Evolutionary conservation across 495 filamentous ascomycete genomes (phyloP).

Genomic region (Elaphomyces granulatus): DNA sequence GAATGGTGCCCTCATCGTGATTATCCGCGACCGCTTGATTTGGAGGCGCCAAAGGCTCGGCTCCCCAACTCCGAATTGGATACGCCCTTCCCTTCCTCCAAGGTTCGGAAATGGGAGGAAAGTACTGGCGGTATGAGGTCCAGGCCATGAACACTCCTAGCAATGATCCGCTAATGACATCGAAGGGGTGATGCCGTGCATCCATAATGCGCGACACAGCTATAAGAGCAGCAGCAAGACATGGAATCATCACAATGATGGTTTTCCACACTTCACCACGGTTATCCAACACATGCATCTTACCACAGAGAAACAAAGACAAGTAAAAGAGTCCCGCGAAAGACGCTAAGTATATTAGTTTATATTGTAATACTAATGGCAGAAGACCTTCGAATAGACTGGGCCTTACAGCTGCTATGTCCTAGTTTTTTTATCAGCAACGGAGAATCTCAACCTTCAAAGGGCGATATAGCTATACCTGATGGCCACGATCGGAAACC

Average conservation of each 20-base stretch:
- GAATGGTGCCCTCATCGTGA: slow-evolving; percentile 17
- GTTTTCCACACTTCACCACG: slow-evolving; percentile 64
- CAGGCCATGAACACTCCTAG: slow-evolving; percentile 42
- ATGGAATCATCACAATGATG: slow-evolving; percentile 48
- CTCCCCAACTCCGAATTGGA: slow-evolving; percentile 46
- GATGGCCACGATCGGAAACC: slow-evolving; percentile 79
- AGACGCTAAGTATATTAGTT: slow-evolving; percentile 26
- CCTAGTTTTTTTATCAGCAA: too few relatives aligned
- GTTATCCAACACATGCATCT: slow-evolving; percentile 46
- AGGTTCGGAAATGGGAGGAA: slow-evolving; percentile 39
- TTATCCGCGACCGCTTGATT: slow-evolving; percentile 3
- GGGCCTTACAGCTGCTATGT: slow-evolving; percentile 41
- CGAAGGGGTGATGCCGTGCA: slow-evolving; percentile 78
- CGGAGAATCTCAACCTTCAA: too few relatives aligned
- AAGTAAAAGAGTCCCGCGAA: slow-evolving; percentile 75
- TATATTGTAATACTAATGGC: too few relatives aligned
- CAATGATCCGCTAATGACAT: slow-evolving; percentile 64
- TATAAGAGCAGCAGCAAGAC: slow-evolving; percentile 39
- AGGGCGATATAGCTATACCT: too few relatives aligned
- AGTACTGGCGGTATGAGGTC: slow-evolving; percentile 41
- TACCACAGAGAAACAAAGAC: slow-evolving; percentile 43
- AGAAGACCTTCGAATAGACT: not conserved
- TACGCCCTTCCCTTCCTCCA: slow-evolving; percentile 49
- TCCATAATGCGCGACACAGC: slow-evolving; percentile 53
- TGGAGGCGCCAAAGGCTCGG: slow-evolving; percentile 19